These are phyloP conservation scores for Raffaelea arxii DNA, from an alignment of 2,329 filamentous ascomycete genomes.

Conservation along the genomic window DNA sequence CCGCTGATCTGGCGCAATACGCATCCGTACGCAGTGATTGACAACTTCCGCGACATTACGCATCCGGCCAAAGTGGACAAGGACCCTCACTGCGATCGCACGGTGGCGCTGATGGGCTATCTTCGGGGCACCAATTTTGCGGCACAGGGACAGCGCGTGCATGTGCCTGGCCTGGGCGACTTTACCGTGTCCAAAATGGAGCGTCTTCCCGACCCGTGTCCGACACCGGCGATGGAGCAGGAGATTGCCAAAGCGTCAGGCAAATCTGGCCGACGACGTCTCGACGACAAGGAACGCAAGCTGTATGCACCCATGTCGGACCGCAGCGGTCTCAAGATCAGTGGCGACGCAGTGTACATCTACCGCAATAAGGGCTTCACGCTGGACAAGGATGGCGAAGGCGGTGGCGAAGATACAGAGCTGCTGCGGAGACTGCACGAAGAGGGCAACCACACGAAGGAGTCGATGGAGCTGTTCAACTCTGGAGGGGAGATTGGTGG, in stretches of 20 bases:
- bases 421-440: constrained; percentile 84
- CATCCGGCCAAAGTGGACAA: constrained; percentile 86
- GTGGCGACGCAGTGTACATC: constrained; percentile 94
- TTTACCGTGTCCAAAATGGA: constrained; percentile 77
- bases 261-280: constrained; percentile 63
- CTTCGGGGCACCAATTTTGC: constrained; percentile 91
- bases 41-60: constrained; percentile 91
- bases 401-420: constrained; percentile 82
- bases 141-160: constrained; percentile 73
- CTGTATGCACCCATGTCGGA: constrained; percentile 98
- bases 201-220: constrained; percentile 84
- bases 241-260: constrained; percentile 75
- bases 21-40: constrained; percentile 87
- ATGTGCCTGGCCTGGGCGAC: constrained; percentile 88
- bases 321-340: constrained; percentile 88
- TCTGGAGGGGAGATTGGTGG: no score
- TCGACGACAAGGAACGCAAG: constrained; percentile 95
- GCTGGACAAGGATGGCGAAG: constrained; percentile 59
- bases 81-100: constrained; percentile 81
- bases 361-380: constrained; percentile 61
- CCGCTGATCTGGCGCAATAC: constrained; percentile 95
- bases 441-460: constrained; percentile 68
- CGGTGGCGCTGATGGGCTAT: constrained; percentile 86
- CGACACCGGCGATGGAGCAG: constrained; percentile 84
- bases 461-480: constrained; percentile 31